Base-by-base conservation (phyloP, 768 basidiomycete species). In the Leccinum imitatum region DNA sequence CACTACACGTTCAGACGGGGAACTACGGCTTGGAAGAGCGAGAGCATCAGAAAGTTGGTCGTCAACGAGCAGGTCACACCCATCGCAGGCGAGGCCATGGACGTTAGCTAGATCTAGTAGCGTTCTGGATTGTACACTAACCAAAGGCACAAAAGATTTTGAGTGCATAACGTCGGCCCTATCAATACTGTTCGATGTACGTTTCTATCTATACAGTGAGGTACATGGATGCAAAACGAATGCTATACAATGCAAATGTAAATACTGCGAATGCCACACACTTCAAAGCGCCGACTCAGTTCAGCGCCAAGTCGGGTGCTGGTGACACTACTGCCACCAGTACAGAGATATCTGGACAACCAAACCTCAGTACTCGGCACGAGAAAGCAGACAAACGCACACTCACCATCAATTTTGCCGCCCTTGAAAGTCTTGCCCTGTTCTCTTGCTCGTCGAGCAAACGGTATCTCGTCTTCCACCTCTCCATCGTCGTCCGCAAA, bases 1-100 rank as follows among this genome's bases (percentile, higher is more conserved):
- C 79, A 76, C 59, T 81, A 81, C 60, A 79, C 79, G 13, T 98
- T 96, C 82, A 82, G 87, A 59, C 76, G 87, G 53, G 95, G 95
- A 5, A 94, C 95, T 25, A 98, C 95, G 0, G 91, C 90, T 6
- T 92, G 87, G 86, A 92, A 90, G 76, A 87, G 82, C 61, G 92
- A 97, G 77, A 80, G 77, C 35, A 80, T 98, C 53, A 80, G 89
- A 63, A 83, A 76, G 57, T 75, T 96, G 59, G 76, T 98, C 53
- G 82, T 90, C 19, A 82, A 76, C 30, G 95, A 96, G 75, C 83
- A 87, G 60, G 71, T 89, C 25, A 87, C 79, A 11, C 73, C 76
- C 6, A 67, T 86, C 15, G 77, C 66, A 7, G 82, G 81, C 39
- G 91, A 92, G 65, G 89, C 84, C 50, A 93, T 93, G 91, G 91